A percentile compares a stretch with the other conserved stretches of the same genome.
These are phyloP conservation scores for Starmera quercuum DNA, from an alignment of 805 yeast genomes.

Conservation along the genomic window DNA sequence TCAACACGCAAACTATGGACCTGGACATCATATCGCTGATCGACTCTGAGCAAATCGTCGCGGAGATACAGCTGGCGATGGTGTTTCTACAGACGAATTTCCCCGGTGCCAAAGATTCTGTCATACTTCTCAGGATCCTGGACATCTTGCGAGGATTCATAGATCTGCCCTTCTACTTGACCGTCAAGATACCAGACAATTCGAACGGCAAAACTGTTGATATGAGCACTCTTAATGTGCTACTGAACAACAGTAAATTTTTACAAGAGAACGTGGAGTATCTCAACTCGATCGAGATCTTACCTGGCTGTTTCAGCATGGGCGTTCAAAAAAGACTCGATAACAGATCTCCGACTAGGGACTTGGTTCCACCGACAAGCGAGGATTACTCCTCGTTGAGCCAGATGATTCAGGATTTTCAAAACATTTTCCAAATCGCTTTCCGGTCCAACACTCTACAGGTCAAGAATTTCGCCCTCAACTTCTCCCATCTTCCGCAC, in stretches of 20 bases:
- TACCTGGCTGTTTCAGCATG: slow-evolving; percentile 33
- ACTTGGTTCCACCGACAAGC: slow-evolving; percentile 22
- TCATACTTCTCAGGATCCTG: slow-evolving; percentile 12
- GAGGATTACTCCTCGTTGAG: slow-evolving; percentile 20
- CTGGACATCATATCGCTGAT: slow-evolving; percentile 30
- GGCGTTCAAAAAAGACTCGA: slow-evolving; percentile 40
- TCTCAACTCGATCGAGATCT: slow-evolving; percentile 15
- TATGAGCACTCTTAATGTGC: slow-evolving; percentile 8
- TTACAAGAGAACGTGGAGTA: slow-evolving; percentile 11
- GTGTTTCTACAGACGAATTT: slow-evolving; percentile 22
- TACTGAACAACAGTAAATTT: slow-evolving; percentile 3
- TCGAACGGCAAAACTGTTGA: slow-evolving; percentile 5
- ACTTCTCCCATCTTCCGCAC: slow-evolving; percentile 26
- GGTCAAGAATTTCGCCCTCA: slow-evolving; percentile 22
- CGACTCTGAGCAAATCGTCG: slow-evolving; percentile 12
- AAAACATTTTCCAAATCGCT: slow-evolving; percentile 24
- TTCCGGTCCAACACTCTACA: slow-evolving; percentile 23
- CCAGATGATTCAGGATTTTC: slow-evolving; percentile 30
- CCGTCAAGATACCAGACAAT: slow-evolving; percentile 7
- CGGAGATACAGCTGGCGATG: slow-evolving; percentile 25
- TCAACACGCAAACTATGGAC: slow-evolving; percentile 57
- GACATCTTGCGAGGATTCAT: slow-evolving; percentile 13
- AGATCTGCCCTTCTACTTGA: slow-evolving; percentile 12
- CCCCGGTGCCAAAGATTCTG: slow-evolving; percentile 12
- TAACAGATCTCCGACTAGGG: slow-evolving; percentile 39